Percentiles rank a stretch among this genome's conserved stretches.
Conservation (phyloP, 805 yeast species). For the Ogataea sp. region DNA sequence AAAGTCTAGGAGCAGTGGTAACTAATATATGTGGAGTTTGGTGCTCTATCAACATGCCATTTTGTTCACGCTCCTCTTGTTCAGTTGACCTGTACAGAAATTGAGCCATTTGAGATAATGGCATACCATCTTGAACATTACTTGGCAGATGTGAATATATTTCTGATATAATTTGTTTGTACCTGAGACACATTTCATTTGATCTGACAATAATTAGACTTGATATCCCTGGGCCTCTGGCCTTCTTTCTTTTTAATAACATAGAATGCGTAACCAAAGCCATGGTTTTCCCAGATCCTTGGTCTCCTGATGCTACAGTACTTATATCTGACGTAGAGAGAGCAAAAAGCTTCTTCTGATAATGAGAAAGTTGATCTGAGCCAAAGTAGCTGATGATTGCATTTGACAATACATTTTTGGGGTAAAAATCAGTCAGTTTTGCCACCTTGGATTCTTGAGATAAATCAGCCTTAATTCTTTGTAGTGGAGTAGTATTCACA, state of each 20-base stretch:
- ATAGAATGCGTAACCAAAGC: conserved; percentile 20
- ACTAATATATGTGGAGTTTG: conserved; percentile 25
- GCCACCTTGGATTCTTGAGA: conserved; percentile 9
- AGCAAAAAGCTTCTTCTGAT: conserved; percentile 21
- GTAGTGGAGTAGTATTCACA: conserved; percentile 9
- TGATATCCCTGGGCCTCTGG: conserved; percentile 19
- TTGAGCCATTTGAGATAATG: conserved; percentile 15
- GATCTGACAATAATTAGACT: conserved; percentile 24
- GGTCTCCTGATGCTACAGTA: conserved; percentile 22
- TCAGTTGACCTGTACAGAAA: conserved; percentile 20
- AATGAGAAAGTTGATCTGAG: conserved; percentile 16
- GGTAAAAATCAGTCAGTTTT: conserved; percentile 13
- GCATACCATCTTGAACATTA: background rate
- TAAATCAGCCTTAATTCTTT: conserved; percentile 13
- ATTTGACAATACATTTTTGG: conserved; percentile 7
- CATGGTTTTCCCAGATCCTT: conserved; percentile 24
- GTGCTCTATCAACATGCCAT: conserved; percentile 10
- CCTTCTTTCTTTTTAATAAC: conserved; percentile 12
- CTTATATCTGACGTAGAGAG: conserved; percentile 18
- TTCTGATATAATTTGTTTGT: conserved; percentile 5
- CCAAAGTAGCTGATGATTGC: conserved; percentile 11
- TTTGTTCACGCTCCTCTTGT: conserved; percentile 17
- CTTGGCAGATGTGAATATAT: conserved; percentile 1
- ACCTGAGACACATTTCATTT: conserved; percentile 8
- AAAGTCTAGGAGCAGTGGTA: conserved; percentile 27